Conservation (phyloP, 371 early-diverging fungal genomes). For the Fennellomyces sp. region DNA sequence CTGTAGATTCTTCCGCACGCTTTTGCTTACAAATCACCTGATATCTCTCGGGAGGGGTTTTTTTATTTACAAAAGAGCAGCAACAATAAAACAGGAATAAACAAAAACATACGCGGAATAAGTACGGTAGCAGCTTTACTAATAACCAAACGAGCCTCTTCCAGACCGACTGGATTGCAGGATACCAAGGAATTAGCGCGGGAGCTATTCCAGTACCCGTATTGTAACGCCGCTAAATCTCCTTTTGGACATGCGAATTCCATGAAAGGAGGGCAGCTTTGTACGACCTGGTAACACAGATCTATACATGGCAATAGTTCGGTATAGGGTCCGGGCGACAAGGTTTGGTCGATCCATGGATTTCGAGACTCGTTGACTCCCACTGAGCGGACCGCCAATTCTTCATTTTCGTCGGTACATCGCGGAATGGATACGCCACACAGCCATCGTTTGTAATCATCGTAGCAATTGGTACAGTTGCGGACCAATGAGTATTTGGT, state of each 20-base stretch:
- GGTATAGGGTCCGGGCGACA: constrained; percentile 51
- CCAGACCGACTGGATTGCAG: constrained; percentile 42
- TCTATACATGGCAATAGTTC: constrained; percentile 68
- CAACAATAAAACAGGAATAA: not conserved
- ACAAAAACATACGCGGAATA: not conserved
- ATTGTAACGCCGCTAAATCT: constrained; percentile 48
- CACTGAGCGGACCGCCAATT: constrained; percentile 23
- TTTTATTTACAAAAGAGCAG: not conserved
- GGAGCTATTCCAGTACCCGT: constrained; percentile 46
- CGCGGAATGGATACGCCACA: constrained; percentile 68
- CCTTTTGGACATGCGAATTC: constrained; percentile 61
- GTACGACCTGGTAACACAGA: constrained; percentile 66
- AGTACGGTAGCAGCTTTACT: constrained; percentile 6
- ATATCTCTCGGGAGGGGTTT: not conserved
- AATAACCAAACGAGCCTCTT: constrained; percentile 26
- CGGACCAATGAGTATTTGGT: constrained; percentile 66
- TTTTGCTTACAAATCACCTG: constrained; percentile 1
- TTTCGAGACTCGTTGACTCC: constrained; percentile 41
- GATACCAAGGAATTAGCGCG: constrained; percentile 13
- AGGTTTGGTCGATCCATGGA: constrained; percentile 41
- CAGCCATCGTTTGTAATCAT: constrained; percentile 68
- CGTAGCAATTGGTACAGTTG: constrained; percentile 62
- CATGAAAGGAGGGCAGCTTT: constrained; percentile 68
- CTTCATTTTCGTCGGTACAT: constrained; percentile 38
- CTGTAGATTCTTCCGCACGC: too few relatives aligned